Base-by-base conservation (phyloP, 345 rosid species). In the Gossypium stocksii region DNA sequence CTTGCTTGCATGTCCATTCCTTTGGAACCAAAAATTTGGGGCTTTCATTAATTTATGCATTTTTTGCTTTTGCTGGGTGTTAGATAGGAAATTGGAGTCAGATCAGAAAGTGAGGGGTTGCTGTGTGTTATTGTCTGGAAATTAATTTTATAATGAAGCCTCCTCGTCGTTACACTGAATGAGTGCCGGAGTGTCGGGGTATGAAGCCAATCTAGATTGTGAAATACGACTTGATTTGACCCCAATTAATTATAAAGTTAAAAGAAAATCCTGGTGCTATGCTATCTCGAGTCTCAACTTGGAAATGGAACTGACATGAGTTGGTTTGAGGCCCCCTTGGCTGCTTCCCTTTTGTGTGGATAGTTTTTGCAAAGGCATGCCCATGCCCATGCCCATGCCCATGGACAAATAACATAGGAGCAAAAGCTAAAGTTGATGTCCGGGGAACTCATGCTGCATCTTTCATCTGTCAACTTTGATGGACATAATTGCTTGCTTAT, bases 61-160 rank as follows among this genome's bases (percentile, higher is more conserved):
- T 51, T 51, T 51, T 51, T 29, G 54, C 53, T 43, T 43, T 70
- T 70, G 66, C 17, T 44, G 64, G 69, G 12, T 17, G 51, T 45
- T 64, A 52, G 64, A 69, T 71, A 56, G 38, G 54, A 78, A 29
- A 3, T 27, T 27, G 34, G 34, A 27, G 34, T 27, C 34, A 27
- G 34, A 27, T 27, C 34, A 27, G 4, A 27, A 68, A 43, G 44
- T 57, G 9, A 20, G 38, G 41, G 41, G 56, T 34, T 22, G 62
- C 49, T 65, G 51, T 70, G 56, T 51, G 79, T 67, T 76, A 16
- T 67, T 79, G 82, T 79, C 77, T 74, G 77, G 80, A 78, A 83
- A 34, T 34, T 34, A 34, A 34, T 34, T 1, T 34, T 5, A 66
- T 43, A 60, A 66, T 44, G 27, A 63, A 17, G 29, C 11, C 57